Conservation (phyloP, 495 filamentous ascomycete genomes). For the Pseudoneurospora amorphoporcata region DNA sequence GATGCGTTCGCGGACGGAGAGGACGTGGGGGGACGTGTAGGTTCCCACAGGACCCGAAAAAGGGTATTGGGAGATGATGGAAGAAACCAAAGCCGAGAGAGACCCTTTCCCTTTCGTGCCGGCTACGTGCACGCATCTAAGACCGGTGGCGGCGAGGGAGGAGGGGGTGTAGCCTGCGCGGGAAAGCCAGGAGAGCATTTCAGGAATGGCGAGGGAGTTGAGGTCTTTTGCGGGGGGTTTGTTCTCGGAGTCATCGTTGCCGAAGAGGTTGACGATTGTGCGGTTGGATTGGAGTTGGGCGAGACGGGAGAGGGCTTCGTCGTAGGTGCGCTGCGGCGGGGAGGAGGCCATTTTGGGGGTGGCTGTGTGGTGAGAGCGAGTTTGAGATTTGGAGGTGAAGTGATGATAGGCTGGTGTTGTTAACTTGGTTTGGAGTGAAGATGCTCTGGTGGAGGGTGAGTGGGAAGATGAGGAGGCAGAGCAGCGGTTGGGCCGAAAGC, state of each 20-base stretch:
- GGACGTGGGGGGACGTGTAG: constrained; percentile 59
- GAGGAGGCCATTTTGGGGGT: constrained; percentile 5
- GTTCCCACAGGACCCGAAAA: constrained; percentile 41
- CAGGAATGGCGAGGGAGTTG: constrained; percentile 71
- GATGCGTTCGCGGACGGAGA: constrained; percentile 54
- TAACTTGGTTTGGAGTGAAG: not conserved
- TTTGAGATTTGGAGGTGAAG: not conserved
- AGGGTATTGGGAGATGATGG: constrained; percentile 31
- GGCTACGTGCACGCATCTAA: constrained; percentile 46
- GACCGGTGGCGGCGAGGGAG: constrained; percentile 17
- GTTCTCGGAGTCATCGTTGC: constrained; percentile 1
- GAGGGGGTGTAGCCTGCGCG: constrained; percentile 56
- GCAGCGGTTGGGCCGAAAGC: not conserved
- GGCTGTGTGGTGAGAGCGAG: not conserved
- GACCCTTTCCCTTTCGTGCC: constrained; percentile 57
- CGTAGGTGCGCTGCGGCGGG: constrained; percentile 15
- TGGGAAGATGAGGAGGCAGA: not conserved
- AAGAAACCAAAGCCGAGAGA: constrained; percentile 36
- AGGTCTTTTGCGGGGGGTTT: constrained; percentile 28
- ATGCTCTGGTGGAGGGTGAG: not conserved
- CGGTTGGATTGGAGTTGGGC: constrained; percentile 71
- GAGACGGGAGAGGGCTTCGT: constrained; percentile 37
- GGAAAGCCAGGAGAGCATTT: constrained; percentile 71
- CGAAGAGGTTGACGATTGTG: constrained; percentile 37
- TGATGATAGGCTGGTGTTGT: not conserved